phyloP scores from a whole-genome alignment of 306 rosid genomes.

The Acacia crassicarpa region DNA sequence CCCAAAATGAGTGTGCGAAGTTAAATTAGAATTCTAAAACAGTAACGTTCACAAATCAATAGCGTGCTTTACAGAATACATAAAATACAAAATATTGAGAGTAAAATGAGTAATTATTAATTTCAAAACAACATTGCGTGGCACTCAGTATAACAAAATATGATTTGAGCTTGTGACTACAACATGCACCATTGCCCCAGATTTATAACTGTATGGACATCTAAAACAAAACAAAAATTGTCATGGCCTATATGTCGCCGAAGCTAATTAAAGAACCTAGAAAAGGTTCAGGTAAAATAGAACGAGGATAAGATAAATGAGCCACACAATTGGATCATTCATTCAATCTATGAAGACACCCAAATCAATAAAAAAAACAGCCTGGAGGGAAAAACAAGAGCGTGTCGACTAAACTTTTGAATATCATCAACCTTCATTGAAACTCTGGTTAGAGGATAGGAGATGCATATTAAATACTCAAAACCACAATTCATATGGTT shows the following conservation, averaged over 20 bases:
- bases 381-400: neutral
- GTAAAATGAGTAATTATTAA: neutral
- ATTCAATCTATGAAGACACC: neutral
- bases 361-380: neutral
- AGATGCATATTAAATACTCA: neutral
- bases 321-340: neutral
- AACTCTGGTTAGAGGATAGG: neutral
- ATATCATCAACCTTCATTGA: neutral
- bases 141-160: neutral
- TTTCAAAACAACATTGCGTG: neutral
- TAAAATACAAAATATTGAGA: neutral
- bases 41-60: too few relatives aligned
- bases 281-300: neutral
- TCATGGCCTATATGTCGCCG: neutral
- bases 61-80: neutral
- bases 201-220: neutral
- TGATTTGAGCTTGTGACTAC: neutral
- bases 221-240: neutral
- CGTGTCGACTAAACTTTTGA: neutral
- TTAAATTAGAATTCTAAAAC: too few relatives aligned
- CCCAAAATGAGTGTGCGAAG: too few relatives aligned
- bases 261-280: neutral
- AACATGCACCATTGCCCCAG: neutral
- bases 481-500: slow-evolving; percentile 22
- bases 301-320: neutral